These are phyloP conservation scores for Fraxinus greggii DNA, from an alignment of 305 asterid species.

Conservation along the genomic window DNA sequence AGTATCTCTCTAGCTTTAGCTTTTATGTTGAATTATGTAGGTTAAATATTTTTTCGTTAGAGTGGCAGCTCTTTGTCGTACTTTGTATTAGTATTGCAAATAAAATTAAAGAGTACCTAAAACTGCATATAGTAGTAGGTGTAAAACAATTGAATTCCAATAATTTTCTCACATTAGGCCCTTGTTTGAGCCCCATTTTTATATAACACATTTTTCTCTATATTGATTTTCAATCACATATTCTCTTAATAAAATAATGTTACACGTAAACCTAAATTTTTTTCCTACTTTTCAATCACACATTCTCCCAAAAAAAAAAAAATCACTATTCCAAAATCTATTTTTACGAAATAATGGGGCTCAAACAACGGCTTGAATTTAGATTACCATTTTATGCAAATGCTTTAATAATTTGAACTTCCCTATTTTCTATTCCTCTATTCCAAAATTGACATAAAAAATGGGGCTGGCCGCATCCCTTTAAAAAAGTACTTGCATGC, in stretches of 20 bases:
- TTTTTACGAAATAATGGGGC: too few relatives aligned
- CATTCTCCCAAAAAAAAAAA: too few relatives aligned
- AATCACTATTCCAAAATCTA: too few relatives aligned
- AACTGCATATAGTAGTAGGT: background rate
- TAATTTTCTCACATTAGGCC: background rate
- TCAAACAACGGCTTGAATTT: too few relatives aligned
- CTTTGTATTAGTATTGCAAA: background rate
- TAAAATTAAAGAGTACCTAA: background rate
- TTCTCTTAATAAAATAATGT: too few relatives aligned
- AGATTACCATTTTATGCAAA: background rate
- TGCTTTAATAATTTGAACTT: background rate
- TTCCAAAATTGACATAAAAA: background rate
- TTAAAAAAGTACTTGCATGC: background rate
- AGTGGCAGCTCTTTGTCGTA: background rate
- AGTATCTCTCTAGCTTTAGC: background rate
- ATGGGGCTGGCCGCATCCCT: background rate
- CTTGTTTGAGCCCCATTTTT: too few relatives aligned
- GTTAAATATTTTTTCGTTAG: background rate
- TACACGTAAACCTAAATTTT: too few relatives aligned
- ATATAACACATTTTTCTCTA: too few relatives aligned
- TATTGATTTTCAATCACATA: too few relatives aligned
- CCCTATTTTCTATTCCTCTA: background rate
- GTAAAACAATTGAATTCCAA: background rate
- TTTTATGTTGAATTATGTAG: background rate
- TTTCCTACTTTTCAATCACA: too few relatives aligned